phyloP scores from a whole-genome alignment of 1,284 basidiomycete species.

The Trametes sp. region DNA sequence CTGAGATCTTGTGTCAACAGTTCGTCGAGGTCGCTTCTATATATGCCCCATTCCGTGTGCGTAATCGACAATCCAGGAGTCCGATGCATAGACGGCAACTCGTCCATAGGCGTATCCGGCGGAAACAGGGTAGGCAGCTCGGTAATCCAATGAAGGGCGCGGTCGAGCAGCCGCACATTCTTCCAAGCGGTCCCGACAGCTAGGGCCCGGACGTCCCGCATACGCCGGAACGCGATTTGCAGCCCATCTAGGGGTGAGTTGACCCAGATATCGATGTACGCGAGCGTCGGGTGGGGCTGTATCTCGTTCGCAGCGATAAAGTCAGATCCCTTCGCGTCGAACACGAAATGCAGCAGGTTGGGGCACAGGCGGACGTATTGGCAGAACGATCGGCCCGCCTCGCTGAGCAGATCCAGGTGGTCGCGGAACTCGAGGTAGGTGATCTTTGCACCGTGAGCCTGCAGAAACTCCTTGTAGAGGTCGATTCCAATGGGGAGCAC shows the following conservation, averaged over 20 bases:
- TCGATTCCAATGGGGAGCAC: slow-evolving; percentile 19
- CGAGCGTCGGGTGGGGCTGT: slow-evolving; percentile 20
- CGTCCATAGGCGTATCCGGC: slow-evolving; percentile 12
- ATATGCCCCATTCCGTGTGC: slow-evolving; percentile 22
- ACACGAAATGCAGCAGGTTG: slow-evolving; percentile 20
- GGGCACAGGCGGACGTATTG: slow-evolving; percentile 20
- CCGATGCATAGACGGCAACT: slow-evolving; percentile 12
- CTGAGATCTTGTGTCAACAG: not conserved
- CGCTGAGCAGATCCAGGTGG: slow-evolving; percentile 18
- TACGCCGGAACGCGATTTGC: not conserved
- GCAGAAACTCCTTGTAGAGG: slow-evolving; percentile 16
- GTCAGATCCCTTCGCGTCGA: slow-evolving; percentile 8
- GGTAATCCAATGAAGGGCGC: slow-evolving; percentile 14
- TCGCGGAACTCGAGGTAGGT: slow-evolving; percentile 26
- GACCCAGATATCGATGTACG: slow-evolving; percentile 24
- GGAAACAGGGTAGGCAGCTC: slow-evolving; percentile 17
- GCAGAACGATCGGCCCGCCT: slow-evolving; percentile 4
- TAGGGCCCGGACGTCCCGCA: slow-evolving; percentile 1
- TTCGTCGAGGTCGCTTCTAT: slow-evolving; percentile 19
- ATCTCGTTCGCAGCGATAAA: slow-evolving; percentile 9
- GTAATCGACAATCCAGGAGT: slow-evolving; percentile 15
- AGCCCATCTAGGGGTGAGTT: slow-evolving; percentile 4
- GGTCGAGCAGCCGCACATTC: slow-evolving; percentile 25
- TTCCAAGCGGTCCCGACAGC: slow-evolving; percentile 18
- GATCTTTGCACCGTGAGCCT: slow-evolving; percentile 9